Evolutionary conservation across 2,329 filamentous ascomycete species (phyloP).

Genomic region (Plenodomus lindquistii): DNA sequence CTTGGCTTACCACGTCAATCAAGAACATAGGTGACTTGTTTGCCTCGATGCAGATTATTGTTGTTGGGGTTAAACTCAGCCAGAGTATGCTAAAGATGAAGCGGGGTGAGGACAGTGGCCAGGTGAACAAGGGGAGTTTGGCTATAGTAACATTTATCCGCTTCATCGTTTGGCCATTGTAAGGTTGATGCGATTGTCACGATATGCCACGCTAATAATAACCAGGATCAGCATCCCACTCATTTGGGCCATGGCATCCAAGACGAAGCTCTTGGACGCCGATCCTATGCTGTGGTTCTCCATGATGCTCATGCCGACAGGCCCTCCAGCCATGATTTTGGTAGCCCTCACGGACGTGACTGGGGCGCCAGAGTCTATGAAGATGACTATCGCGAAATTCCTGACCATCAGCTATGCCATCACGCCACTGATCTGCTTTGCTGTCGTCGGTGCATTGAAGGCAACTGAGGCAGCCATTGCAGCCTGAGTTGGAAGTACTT

Average conservation of each 20-base stretch:
- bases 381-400: slow-evolving; percentile 59
- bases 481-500: background rate
- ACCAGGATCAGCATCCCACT: slow-evolving; percentile 54
- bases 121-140: slow-evolving; percentile 56
- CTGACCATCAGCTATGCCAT: slow-evolving; percentile 52
- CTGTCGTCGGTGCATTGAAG: slow-evolving; percentile 50
- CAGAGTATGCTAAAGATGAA: slow-evolving; percentile 56
- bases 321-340: slow-evolving; percentile 59
- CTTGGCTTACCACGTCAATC: slow-evolving; percentile 66
- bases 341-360: slow-evolving; percentile 57
- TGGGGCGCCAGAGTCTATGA: slow-evolving; percentile 49
- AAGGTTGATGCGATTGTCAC: slow-evolving; percentile 1
- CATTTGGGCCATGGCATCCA: slow-evolving; percentile 59
- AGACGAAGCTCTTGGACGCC: slow-evolving; percentile 54
- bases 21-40: slow-evolving; percentile 67
- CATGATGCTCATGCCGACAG: slow-evolving; percentile 63
- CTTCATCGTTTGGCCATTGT: slow-evolving; percentile 64
- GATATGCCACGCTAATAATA: slow-evolving; percentile 3
- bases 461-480: slow-evolving; percentile 28
- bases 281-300: slow-evolving; percentile 70
- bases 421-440: slow-evolving; percentile 50
- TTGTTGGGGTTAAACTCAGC: slow-evolving; percentile 68
- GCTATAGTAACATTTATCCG: slow-evolving; percentile 59
- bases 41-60: slow-evolving; percentile 66
- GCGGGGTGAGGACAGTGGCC: slow-evolving; percentile 46